Evolutionary conservation across 2,329 filamentous ascomycete species (phyloP), one percentile per base, ranked within the genome.

Genomic region (Trichoderma semiorbis): DNA sequence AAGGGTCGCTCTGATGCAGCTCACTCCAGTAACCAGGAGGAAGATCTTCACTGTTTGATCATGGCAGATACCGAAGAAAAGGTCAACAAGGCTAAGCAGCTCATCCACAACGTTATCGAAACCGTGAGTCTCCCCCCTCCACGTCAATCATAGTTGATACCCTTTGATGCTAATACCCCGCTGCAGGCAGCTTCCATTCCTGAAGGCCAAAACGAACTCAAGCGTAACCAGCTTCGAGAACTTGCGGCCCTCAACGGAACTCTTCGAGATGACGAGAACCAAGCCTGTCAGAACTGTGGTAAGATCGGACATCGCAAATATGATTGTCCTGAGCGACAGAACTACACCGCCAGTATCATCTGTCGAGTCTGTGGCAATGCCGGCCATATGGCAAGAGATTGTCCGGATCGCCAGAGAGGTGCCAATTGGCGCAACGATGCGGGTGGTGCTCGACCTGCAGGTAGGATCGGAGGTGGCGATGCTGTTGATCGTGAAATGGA

Each of bases 21-120:
- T 85, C 96, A 99, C 84, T 94, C 95, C 83, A 98, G 96, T 89
- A 99, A 99, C 87, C 96, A 99, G 88, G 96, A 99, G 86, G 96
- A 99, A 85, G 96, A 99, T 82, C 88, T 99, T 72, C 96, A 99
- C 84, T 99, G 96, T 84, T 86, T 99, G 81, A 98, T 99, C 85
- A 99, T 99, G 96, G 96, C 96, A 79, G 96, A 99, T 80, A 98
- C 95, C 47, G 97, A 99, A 85, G 96, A 99, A 74, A 99, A 99
- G 86, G 95, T 99, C 81, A 97, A 97, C 86, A 99, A 98, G 84
- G 96, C 96, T 76, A 99, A 98, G 87, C 94, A 97, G 84, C 85
- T 98, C 74, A 97, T 99, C 75, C 95, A 99, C 84, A 98, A 98
- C 76, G 93, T 99, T 79, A 98, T 99, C 80, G 96, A 99, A 84